These are phyloP conservation scores for Alternaria brassicae DNA, from an alignment of 2,329 filamentous ascomycete genomes.

Conservation along the genomic window DNA sequence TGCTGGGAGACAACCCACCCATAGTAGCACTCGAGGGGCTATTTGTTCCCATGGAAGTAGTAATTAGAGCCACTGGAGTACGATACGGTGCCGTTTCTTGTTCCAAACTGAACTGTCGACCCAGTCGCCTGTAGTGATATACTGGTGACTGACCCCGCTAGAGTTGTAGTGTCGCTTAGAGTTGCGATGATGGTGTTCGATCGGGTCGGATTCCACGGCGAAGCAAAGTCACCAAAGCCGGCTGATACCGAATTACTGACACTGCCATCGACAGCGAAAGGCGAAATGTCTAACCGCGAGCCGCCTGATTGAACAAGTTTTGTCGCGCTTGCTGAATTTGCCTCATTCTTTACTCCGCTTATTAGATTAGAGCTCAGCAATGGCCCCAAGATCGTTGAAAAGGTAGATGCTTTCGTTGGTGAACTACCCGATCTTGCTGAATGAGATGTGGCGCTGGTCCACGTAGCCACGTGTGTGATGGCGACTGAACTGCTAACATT, in stretches of 20 bases:
- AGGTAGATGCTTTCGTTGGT: neutral
- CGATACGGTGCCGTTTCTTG: neutral
- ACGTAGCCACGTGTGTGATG: neutral
- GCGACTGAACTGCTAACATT: neutral
- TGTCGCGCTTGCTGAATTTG: neutral
- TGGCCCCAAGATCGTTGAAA: neutral
- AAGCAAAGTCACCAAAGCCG: neutral
- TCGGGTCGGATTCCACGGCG: neutral
- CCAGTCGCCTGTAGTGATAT: neutral
- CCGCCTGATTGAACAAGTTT: neutral
- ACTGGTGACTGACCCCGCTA: neutral
- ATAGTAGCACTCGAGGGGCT: neutral
- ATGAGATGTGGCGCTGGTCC: neutral
- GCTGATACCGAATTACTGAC: neutral
- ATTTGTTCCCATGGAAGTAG: neutral
- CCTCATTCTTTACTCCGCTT: neutral
- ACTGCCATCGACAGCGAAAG: neutral
- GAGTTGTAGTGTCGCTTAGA: neutral
- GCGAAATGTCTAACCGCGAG: neutral
- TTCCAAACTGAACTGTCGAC: neutral
- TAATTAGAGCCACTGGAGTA: neutral
- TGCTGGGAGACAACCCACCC: neutral
- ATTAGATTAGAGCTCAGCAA: neutral
- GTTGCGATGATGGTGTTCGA: neutral
- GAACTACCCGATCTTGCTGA: neutral